Evolutionary conservation across 495 filamentous ascomycete genomes (phyloP), one percentile per base, ranked within the genome.

Genomic region (Trypethelium eluteriae): DNA sequence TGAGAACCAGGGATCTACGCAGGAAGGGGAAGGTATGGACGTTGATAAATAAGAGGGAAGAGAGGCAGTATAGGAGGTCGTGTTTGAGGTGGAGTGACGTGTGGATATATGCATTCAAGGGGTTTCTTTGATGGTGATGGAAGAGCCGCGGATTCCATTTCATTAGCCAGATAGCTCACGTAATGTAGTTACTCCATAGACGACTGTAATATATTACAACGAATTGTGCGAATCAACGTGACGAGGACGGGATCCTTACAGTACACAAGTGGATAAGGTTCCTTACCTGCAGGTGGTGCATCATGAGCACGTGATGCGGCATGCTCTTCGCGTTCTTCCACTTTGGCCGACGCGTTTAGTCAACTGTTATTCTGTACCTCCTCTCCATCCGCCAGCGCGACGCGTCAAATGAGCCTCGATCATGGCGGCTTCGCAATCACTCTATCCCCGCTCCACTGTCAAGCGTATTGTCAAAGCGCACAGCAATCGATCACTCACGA

Each of bases 401-500:
- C 14, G 41, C 41, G 14, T 46, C 41, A 16, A 7, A 46, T 46
- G 41, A 46, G 14, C 41, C 41, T 16, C 10, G 5, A 68, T 25
- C n/a, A 88, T 85, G 84, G 81, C 81, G 25, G 74, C 81, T 14
- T 76, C 79, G 25, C 82, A 90, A 72, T 92, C 90, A 36, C 32
- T 59, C 73, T 96, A 96, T 68, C 93, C 93, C 2, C 87, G 92
- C 46, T 86, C 85, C 3, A 92, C 90, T 0, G 82, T 96, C 66
- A 93, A 90, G 77, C 89, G 90, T 69, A 93, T 93, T 41, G 83
- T 96, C 68, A 96, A 95, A 79, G 92, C 92, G 38, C 91, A 96
- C 75, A 88, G 89, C 3, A 88, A 90, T 63, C 84, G 85, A 69
- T 88, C 81, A 64, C 76, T 96, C 68, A 90, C 87, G 80, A 93